Evolutionary conservation across 2,329 filamentous ascomycete genomes (phyloP).

Genomic region (Colletotrichum kahawae): DNA sequence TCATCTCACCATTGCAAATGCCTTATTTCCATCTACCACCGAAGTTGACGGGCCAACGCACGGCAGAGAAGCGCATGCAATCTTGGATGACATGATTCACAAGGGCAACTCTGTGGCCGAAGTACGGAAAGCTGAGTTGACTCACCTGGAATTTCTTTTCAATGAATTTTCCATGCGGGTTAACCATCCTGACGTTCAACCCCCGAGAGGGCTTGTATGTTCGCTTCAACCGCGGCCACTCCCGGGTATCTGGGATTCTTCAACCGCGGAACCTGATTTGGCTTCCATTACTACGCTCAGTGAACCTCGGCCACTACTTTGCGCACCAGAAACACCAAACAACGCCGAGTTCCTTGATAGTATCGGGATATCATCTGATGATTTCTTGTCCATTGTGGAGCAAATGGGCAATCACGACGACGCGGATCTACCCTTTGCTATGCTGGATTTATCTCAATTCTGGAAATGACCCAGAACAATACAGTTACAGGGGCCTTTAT

Average conservation of each 20-base stretch:
- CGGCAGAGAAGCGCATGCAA: slow-evolving; percentile 26
- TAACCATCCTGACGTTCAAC: slow-evolving; percentile 30
- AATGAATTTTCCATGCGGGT: slow-evolving; percentile 29
- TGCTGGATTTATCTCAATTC: background rate
- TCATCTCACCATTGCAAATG: slow-evolving; percentile 39
- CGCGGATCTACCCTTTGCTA: background rate
- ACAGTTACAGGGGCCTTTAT: background rate
- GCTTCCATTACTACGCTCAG: background rate
- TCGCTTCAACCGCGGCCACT: background rate
- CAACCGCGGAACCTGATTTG: background rate
- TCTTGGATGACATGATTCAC: slow-evolving; percentile 37
- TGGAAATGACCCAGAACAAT: background rate
- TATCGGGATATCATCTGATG: slow-evolving; percentile 42
- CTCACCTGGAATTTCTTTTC: slow-evolving; percentile 32
- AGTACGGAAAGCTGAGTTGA: slow-evolving; percentile 36
- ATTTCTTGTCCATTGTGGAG: slow-evolving; percentile 42
- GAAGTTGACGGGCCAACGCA: slow-evolving; percentile 30
- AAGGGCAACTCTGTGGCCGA: slow-evolving; percentile 37
- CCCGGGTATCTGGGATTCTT: background rate
- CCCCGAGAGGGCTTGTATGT: slow-evolving; percentile 21
- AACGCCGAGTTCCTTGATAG: slow-evolving; percentile 37
- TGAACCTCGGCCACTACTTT: background rate
- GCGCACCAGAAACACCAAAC: slow-evolving; percentile 15
- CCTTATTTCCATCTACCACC: slow-evolving; percentile 35
- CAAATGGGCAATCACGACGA: slow-evolving; percentile 30